Percentiles rank a stretch among this genome's conserved stretches.
These are phyloP conservation scores for Trichophyton benhamiae DNA, from an alignment of 2,329 filamentous ascomycete species.

Conservation along the genomic window DNA sequence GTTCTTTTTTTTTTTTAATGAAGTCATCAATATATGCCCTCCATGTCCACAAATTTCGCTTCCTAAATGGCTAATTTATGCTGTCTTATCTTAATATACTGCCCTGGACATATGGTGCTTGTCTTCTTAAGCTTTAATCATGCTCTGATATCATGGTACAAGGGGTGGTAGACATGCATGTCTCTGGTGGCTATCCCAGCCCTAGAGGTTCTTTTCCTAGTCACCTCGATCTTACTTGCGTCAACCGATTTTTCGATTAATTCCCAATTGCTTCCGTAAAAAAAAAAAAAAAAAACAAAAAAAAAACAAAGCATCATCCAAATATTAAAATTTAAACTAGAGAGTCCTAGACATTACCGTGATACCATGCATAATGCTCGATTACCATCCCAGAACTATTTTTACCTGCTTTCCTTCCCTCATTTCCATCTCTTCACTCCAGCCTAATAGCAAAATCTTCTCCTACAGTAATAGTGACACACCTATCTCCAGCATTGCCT, in stretches of 20 bases:
- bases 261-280: neutral
- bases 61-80: neutral
- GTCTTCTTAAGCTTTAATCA: neutral
- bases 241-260: neutral
- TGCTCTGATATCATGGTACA: neutral
- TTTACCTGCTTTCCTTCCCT: neutral
- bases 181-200: neutral
- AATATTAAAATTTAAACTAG: neutral
- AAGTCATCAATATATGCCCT: slow-evolving; percentile 5
- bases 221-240: neutral
- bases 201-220: neutral
- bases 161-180: neutral
- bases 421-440: neutral
- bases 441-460: neutral
- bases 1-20: neutral
- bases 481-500: neutral
- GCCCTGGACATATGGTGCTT: neutral
- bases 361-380: neutral
- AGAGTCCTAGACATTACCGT: neutral
- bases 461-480: neutral
- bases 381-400: neutral
- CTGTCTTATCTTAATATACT: neutral
- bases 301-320: neutral
- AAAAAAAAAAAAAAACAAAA: neutral
- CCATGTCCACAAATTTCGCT: slow-evolving; percentile 7